Evolutionary conservation across 2,329 filamentous ascomycete genomes (phyloP).

Genomic region (Alternaria novae-zelandiae): DNA sequence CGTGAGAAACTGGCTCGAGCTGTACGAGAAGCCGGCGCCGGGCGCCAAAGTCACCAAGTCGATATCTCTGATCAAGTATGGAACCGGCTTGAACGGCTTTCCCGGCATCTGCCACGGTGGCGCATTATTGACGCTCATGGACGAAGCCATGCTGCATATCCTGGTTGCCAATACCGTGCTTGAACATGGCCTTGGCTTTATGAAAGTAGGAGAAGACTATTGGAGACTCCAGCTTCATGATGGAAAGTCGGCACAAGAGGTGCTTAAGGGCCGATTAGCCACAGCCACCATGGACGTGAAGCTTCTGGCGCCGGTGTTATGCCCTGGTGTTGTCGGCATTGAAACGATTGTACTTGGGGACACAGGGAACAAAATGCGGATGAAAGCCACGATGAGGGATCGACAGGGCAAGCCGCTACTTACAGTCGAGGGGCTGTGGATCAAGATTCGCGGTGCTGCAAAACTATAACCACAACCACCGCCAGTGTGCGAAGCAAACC

Average conservation of each 20-base stretch:
- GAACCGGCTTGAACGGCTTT: conserved; percentile 63
- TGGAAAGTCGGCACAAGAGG: conserved; percentile 14
- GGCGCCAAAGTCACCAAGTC: conserved; percentile 17
- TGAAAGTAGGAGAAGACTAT: conserved; percentile 3
- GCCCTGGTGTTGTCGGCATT: conserved; percentile 34
- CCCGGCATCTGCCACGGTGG: conserved; percentile 74
- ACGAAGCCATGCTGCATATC: conserved; percentile 59
- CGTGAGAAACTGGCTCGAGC: conserved; percentile 28
- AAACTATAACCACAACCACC: conserved; percentile 18
- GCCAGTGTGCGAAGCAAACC: background rate
- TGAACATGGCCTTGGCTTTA: conserved; percentile 6
- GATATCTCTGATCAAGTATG: conserved; percentile 28
- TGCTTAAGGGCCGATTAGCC: conserved; percentile 26
- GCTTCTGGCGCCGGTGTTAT: conserved; percentile 30
- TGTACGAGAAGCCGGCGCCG: conserved; percentile 23
- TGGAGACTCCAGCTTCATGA: conserved; percentile 11
- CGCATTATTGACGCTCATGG: conserved; percentile 68
- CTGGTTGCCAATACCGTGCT: conserved; percentile 25
- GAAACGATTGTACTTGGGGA: conserved; percentile 29
- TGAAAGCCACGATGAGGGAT: conserved; percentile 33
- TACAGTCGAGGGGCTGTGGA: conserved; percentile 29
- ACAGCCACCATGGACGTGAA: conserved; percentile 30
- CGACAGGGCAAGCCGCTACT: conserved; percentile 27
- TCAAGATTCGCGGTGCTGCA: conserved; percentile 22
- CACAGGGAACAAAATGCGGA: conserved; percentile 26